Evolutionary conservation across 345 rosid species (phyloP), one percentile per base, ranked within the genome.

Genomic region (Anastatica hierochuntica): DNA sequence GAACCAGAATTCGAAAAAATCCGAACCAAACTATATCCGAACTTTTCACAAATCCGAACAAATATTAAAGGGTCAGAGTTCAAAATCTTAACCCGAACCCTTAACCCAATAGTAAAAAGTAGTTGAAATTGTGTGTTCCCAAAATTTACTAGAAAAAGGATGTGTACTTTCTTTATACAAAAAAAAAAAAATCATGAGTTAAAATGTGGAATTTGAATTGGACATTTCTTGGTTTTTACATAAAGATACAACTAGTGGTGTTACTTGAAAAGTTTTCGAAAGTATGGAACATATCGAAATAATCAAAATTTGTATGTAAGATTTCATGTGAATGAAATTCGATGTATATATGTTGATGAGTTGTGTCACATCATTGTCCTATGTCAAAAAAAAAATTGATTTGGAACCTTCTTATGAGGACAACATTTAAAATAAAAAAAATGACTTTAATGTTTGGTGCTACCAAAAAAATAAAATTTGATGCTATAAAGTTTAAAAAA

Each of bases 321-420:
- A 14, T 30, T 37, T 38, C 49, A 55, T 47, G 61, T 34, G 55
- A 63, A 21, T 31, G 17, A 29, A 38, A 21, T 34, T 39, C 5
- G n/a, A 41, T 35, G 19, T 16, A 55, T 5, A 55, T 47, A 56
- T 17, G 56, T 48, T 57, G 40, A 57, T 35, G 70, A 65, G 53
- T 43, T 65, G 58, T 65, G 70, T 57, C 70, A 57, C 64, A 49
- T 8, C 33, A 50, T 44, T 65, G 70, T 65, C 58, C 43, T 65
- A 49, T 64, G 8, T 42, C 58, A 55, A 54, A n/a, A n/a, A n/a
- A n/a, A n/a, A n/a, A 10, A 17, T 57, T 63, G 58, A 34, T 45
- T 57, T 49, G 70, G 70, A 65, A 65, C 64, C 64, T 65, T 65
- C 70, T 57, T 49, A 19, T 42, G 51, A 64, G 17, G 37, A 56